Base-by-base conservation (phyloP, 805 yeast species). In the Metschnikowia cerradonensis region DNA sequence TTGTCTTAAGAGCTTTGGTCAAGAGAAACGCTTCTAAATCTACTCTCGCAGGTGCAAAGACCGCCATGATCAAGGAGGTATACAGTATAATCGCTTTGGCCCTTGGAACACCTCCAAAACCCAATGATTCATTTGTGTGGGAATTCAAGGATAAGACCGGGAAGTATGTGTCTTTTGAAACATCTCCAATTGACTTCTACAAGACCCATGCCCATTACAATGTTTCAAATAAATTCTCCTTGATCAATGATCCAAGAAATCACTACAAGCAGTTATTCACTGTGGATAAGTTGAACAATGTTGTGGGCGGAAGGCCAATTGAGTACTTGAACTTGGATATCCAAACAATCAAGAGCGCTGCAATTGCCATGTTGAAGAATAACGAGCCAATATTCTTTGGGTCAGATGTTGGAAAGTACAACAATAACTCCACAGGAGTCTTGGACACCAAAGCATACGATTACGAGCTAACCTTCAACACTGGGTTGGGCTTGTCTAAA, bases 371-470 rank as follows among this genome's bases (percentile, higher is more conserved):
- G 69, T 78, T 89, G 62, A 78, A 84, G 69, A 75, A 73, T 53
- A 83, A 87, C 68, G 86, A 86, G 71, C 86, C 95, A 0, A 88
- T 90, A 6, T 90, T 89, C 73, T 90, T 89, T 63, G 96, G 96
- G 11, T 84, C 91, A 15, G 95, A 89, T 66, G 88, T 91, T n/a
- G 94, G 92, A 22, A 84, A 86, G 65, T 89, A 75, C 68, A 79
- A 77, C 78, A 81, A 84, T 65, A 76, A 75, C 50, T 67, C 65
- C 23, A 65, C 81, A 6, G 96, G 96, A 49, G 67, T 88, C 44
- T 84, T 90, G 79, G 96, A 88, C 63, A 68, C 81, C 19, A 77
- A 79, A 38, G 76, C 86, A 19, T 89, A 83, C 81, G 84, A 86
- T 60, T 87, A 82, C 67, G 71, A 79, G 54, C 67, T 83, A 49